A percentile compares a stretch with the other conserved stretches of the same genome.
Evolutionary conservation across 1,284 basidiomycete genomes (phyloP).

Genomic region (Pseudozyma sp.): DNA sequence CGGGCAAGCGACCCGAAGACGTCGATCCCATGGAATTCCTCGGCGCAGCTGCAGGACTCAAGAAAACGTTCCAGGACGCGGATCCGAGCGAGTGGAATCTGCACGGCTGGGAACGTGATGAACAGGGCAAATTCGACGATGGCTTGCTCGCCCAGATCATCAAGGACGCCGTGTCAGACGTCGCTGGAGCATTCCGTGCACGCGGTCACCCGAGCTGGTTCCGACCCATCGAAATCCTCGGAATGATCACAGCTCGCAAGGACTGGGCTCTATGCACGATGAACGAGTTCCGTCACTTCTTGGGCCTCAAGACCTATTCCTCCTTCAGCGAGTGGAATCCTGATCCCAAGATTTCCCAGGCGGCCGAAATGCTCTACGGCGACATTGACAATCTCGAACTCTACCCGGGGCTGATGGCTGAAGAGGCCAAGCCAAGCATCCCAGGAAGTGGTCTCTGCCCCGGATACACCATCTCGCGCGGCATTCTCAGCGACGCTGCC

Average conservation of each 20-base stretch:
- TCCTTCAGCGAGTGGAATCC: constrained; percentile 83
- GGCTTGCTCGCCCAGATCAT: constrained; percentile 75
- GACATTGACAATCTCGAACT: constrained; percentile 82
- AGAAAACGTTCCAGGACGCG: constrained; percentile 15
- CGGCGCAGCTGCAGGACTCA: constrained; percentile 64
- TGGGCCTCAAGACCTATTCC: constrained; percentile 49
- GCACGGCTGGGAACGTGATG: constrained; percentile 75
- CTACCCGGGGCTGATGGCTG: constrained; percentile 73
- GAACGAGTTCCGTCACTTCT: constrained; percentile 80
- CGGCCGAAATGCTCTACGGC: constrained; percentile 75
- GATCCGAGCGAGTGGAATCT: constrained; percentile 75
- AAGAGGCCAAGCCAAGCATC: constrained; percentile 80
- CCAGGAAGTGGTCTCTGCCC: constrained; percentile 80
- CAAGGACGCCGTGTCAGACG: constrained; percentile 70
- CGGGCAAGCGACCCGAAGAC: constrained; percentile 61
- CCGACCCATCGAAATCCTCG: constrained; percentile 83
- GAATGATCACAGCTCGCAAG: constrained; percentile 78
- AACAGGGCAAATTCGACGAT: constrained; percentile 77
- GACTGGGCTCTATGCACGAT: constrained; percentile 84
- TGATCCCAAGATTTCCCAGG: constrained; percentile 77
- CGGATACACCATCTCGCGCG: constrained; percentile 86
- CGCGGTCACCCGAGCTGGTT: constrained; percentile 80
- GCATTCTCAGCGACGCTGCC: constrained; percentile 88
- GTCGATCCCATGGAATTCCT: constrained; percentile 77
- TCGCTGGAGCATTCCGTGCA: constrained; percentile 82